Evolutionary conservation across 1,284 basidiomycete species (phyloP).

Genomic region (Nidula niveotomentosa): DNA sequence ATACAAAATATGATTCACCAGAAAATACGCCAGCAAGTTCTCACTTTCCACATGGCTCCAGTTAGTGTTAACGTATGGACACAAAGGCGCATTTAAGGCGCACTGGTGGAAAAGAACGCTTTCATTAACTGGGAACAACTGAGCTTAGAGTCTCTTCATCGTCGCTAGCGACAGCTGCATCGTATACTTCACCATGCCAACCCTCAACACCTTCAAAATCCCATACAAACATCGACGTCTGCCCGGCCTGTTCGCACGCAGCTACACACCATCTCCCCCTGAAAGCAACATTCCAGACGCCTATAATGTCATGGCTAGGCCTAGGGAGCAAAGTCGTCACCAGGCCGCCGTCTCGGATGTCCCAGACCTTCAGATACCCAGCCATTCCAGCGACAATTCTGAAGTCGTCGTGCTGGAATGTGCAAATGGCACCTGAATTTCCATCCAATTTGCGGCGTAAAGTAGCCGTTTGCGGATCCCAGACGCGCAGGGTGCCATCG

Average conservation of each 20-base stretch:
- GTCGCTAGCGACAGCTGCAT: no score
- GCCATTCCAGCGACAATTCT: not conserved
- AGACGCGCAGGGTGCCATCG: constrained; percentile 88
- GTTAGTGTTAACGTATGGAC: no score
- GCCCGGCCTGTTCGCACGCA: not conserved
- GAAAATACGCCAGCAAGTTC: no score
- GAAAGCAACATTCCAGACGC: not conserved
- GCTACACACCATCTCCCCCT: not conserved
- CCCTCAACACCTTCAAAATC: not conserved
- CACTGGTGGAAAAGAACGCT: no score
- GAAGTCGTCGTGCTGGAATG: not conserved
- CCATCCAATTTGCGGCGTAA: constrained; percentile 75
- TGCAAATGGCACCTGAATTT: constrained; percentile 34
- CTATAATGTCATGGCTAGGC: not conserved
- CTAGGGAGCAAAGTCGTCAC: not conserved
- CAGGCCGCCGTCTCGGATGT: not conserved
- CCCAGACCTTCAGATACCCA: not conserved
- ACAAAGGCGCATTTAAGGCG: no score
- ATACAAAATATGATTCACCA: no score
- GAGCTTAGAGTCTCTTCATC: no score
- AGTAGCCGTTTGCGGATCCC: constrained; percentile 80
- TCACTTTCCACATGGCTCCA: no score
- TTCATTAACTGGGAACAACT: no score
- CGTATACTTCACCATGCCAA: not conserved
- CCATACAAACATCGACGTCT: not conserved